Evolutionary conservation across 257 asterid genomes (phyloP).

Genomic region (Solanum tarijense): DNA sequence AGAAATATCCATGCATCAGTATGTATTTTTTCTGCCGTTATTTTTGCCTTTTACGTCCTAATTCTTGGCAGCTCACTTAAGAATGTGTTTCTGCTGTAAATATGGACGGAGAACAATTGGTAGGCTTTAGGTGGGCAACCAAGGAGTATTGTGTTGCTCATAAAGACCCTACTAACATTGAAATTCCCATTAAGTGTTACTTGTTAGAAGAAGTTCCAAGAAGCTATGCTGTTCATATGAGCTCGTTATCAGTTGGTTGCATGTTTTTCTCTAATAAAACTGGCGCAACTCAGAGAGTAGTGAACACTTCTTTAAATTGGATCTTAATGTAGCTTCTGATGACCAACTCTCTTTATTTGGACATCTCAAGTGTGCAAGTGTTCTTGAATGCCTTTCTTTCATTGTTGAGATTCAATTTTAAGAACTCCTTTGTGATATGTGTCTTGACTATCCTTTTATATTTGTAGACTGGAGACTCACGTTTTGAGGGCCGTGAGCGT

Average conservation of each 20-base stretch:
- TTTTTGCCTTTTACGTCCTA: conserved; percentile 27
- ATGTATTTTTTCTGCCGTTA: background rate
- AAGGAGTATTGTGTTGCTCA: conserved; percentile 31
- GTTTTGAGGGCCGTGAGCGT: conserved; percentile 63
- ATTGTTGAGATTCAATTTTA: background rate
- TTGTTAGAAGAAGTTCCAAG: background rate
- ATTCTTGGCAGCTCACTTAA: conserved; percentile 75
- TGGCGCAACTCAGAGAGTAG: background rate
- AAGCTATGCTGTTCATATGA: background rate
- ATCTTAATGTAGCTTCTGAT: background rate
- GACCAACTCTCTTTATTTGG: background rate
- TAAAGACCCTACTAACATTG: conserved; percentile 47
- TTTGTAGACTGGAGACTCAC: conserved; percentile 67
- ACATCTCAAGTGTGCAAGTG: background rate
- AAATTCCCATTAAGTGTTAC: background rate
- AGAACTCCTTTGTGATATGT: background rate
- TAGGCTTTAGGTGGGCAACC: conserved; percentile 67
- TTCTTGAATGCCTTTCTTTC: background rate
- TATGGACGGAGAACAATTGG: conserved; percentile 51
- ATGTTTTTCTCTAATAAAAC: background rate
- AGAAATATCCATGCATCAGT: background rate
- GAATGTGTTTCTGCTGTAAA: conserved; percentile 69
- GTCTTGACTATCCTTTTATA: background rate
- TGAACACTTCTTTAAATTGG: background rate
- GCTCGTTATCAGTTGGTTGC: background rate